Evolutionary conservation across 2,329 filamentous ascomycete genomes (phyloP), one percentile per base, ranked within the genome.

Genomic region (Penicillium frequentans): DNA sequence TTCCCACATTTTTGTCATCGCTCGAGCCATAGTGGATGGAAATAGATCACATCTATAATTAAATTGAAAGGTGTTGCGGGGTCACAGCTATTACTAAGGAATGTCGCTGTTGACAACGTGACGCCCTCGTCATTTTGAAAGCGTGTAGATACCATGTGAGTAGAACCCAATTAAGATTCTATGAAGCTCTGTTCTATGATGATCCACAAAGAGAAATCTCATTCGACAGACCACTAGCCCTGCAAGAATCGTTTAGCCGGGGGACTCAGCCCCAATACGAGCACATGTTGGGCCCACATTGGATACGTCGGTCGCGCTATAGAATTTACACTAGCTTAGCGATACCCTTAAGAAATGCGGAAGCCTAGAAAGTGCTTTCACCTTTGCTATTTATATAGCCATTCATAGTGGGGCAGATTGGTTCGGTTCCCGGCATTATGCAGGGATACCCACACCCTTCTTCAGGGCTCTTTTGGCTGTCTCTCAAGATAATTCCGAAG

Each of bases 1-100:
- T 55, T 73, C 69, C 70, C 70, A 70, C 63, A 72, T 63, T 29
- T 65, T 70, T 37, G 56, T 51, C 21, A 69, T 58, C 23, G 56
- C 27, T 51, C 68, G 64, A 49, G 63, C 64, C 68, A 64, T 65
- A 23, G 19, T 23, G 19, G 39, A 11, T 42, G 19, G 19, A n/a
- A 42, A 42, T 42, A 39, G 35, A 39, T 39, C 35, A 16, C 16
- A 39, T 39, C 9, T 39, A 39, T 39, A 19, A 37, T 37, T 37
- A 19, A 37, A 8, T 19, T 19, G 35, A 2, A 14, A 33, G 35
- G n/a, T 39, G n/a, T 19, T 39, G 35, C 35, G 35, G 35, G 35
- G 35, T 39, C n/a, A n/a, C 11, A 39, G 19, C n/a, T 19, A n/a
- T 39, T 39, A 39, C 35, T 39, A 39, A 39, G 35, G 8, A 19